Base-by-base conservation (phyloP, 768 basidiomycete genomes). In the Russula brevipes region DNA sequence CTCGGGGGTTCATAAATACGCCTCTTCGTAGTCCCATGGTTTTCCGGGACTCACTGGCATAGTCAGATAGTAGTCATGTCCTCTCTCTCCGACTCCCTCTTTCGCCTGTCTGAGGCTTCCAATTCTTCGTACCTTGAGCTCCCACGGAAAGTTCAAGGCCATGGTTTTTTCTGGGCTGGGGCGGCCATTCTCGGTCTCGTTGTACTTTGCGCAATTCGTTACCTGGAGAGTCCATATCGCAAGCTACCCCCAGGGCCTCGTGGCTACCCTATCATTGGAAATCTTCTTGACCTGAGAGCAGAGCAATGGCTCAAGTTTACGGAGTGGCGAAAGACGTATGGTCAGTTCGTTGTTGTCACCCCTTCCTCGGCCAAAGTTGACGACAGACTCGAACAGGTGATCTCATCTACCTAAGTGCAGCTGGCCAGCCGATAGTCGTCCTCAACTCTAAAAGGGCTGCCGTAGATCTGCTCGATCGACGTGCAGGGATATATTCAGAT, bases 401-500 rank as follows among this genome's bases (percentile, higher is more conserved):
- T 33, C 8, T 52, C n/a, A 39, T 58, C 31, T 63, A 58, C 42
- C 39, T 63, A 31, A 58, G 44, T 36, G 52, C 39, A 17, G 7
- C 38, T 24, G 61, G 55, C 9, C 55, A 63, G 49, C 55, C 61
- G 5, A 63, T 44, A 4, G n/a, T 58, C 19, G 30, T 58, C 41
- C 44, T 63, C 41, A 58, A 58, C 42, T 58, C 56, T 24, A 56
- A 53, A 17, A 52, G 46, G 19, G 62, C 30, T 2, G 56, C 62
- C 7, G 16, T 17, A 16, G 51, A 63, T 33, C 44, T 63, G 17
- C 56, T 63, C 39, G 49, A 53, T 42, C 44, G 61, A 19, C 56
- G 56, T 17, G 33, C 61, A 30, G 50, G 11, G 5, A 58, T 53
- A 47, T 63, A 53, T 19, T 58, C 61, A n/a, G 61, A 57, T 33